Evolutionary conservation across 2,329 filamentous ascomycete species (phyloP).

Genomic region (Neofusicoccum sp.): DNA sequence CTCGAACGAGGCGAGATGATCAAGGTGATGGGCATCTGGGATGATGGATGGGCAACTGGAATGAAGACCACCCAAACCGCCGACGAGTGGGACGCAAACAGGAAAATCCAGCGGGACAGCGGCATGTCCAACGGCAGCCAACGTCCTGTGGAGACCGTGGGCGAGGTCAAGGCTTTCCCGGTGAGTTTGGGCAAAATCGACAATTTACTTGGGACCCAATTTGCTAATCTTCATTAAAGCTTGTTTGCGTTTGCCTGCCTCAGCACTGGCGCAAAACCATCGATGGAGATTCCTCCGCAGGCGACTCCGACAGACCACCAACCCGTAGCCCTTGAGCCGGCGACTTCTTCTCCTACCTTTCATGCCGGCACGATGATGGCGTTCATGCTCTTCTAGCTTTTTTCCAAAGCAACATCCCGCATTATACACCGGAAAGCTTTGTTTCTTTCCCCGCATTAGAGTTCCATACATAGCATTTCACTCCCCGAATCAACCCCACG

Average conservation of each 20-base stretch:
- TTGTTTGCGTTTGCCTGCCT: constrained; percentile 92
- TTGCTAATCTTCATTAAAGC: constrained; percentile 26
- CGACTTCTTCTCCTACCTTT: not conserved
- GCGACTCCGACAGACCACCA: constrained; percentile 1
- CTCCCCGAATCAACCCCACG: not conserved
- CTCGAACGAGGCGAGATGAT: constrained; percentile 96
- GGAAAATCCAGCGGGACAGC: constrained; percentile 81
- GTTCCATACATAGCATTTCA: not conserved
- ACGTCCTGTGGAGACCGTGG: constrained; percentile 43
- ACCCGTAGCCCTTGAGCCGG: constrained; percentile 5
- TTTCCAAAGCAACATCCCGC: not conserved
- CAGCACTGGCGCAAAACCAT: constrained; percentile 97
- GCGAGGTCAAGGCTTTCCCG: constrained; percentile 96
- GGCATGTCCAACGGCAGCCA: constrained; percentile 79
- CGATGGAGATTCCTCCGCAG: constrained; percentile 64
- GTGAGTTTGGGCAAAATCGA: constrained; percentile 24
- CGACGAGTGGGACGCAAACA: constrained; percentile 81
- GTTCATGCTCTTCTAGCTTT: constrained; percentile 11
- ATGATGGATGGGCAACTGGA: constrained; percentile 97
- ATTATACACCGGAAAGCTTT: not conserved
- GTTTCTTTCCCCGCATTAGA: not conserved
- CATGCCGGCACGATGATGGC: constrained; percentile 17
- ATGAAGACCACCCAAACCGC: constrained; percentile 77
- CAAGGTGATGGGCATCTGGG: constrained; percentile 97
- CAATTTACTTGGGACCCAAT: not conserved